Percentiles rank a stretch among this genome's conserved stretches.
phyloP scores from a whole-genome alignment of 192 early-diverging fungal genomes.

The Funneliformis mosseae region DNA sequence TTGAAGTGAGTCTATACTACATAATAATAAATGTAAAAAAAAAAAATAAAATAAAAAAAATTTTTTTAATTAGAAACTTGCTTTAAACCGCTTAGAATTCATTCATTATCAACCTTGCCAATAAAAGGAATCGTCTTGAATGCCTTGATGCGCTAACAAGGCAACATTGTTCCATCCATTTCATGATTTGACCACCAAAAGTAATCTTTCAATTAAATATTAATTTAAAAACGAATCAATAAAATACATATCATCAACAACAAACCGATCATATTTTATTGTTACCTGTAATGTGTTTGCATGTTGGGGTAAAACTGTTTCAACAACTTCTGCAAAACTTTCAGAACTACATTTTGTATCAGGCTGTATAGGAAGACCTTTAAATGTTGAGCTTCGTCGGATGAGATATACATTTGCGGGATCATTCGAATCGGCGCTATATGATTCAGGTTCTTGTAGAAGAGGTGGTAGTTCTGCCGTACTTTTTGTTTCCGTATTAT shows the following conservation, averaged over 20 bases:
- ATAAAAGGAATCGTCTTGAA: slow-evolving; percentile 55
- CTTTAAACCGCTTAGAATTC: background rate
- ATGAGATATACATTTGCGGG: slow-evolving; percentile 19
- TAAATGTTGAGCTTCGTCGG: slow-evolving; percentile 23
- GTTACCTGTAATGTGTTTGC: slow-evolving; percentile 58
- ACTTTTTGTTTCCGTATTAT: slow-evolving; percentile 28
- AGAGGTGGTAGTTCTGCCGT: slow-evolving; percentile 27
- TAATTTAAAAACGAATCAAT: background rate
- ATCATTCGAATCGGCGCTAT: slow-evolving; percentile 11
- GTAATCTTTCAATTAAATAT: slow-evolving; percentile 48
- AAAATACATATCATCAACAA: background rate
- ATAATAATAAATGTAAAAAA: slow-evolving; percentile 6
- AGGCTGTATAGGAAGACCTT: background rate
- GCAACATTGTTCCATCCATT: slow-evolving; percentile 70
- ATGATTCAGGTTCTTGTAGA: background rate
- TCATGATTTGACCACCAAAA: slow-evolving; percentile 74
- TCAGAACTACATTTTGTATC: slow-evolving; percentile 42
- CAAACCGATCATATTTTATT: background rate
- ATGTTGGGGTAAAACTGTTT: slow-evolving; percentile 74
- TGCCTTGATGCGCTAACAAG: slow-evolving; percentile 61
- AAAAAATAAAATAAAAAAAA: background rate
- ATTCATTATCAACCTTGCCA: slow-evolving; percentile 49
- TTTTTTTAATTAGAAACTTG: background rate
- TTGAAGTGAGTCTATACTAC: slow-evolving; percentile 60
- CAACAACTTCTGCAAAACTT: slow-evolving; percentile 62